Conservation (phyloP, 140 eudicot species). For the Bidens hawaiensis region DNA sequence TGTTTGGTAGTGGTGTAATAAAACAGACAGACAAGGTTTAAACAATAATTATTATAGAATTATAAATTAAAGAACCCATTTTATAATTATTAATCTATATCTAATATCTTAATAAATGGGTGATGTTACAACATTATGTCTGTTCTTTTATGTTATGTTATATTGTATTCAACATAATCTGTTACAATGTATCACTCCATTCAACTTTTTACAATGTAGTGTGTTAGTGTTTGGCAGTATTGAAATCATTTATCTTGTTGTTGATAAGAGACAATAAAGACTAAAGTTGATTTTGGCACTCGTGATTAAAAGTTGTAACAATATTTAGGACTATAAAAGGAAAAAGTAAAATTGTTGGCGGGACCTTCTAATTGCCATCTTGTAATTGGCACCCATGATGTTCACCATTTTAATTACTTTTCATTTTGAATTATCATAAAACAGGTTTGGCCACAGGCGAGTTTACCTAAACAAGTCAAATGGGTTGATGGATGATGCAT, state of each 20-base stretch:
- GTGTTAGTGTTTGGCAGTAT: background rate
- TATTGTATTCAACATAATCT: background rate
- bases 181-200: background rate
- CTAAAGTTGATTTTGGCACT: slow-evolving; percentile 2
- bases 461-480: background rate
- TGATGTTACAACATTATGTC: no score
- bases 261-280: background rate
- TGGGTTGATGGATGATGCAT: no score
- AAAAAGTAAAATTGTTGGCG: background rate
- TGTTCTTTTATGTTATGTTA: no score
- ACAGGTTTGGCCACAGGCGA: background rate
- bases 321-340: background rate
- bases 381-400: background rate
- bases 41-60: no score
- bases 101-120: no score
- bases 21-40: no score
- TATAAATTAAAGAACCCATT: no score
- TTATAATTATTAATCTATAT: no score
- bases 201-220: background rate
- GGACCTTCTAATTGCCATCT: background rate
- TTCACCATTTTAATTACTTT: background rate
- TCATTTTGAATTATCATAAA: background rate
- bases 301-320: slow-evolving; percentile 4
- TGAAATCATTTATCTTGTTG: background rate
- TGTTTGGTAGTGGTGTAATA: no score